phyloP scores from a whole-genome alignment of 1,139 yeast species.

The Nakaseomyces glabratus region DNA sequence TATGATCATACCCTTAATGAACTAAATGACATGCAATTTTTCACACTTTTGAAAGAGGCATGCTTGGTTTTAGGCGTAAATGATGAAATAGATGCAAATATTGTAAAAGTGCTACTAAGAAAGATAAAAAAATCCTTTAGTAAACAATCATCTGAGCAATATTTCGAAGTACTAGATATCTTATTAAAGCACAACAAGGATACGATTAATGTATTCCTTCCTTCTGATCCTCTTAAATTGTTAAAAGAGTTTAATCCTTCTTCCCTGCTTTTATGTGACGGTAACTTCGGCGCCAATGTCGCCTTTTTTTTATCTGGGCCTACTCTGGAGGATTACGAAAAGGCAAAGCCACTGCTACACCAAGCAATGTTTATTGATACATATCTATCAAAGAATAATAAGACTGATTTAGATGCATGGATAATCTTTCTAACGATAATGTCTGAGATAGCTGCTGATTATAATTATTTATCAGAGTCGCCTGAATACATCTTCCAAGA shows the following conservation, averaged over 20 bases:
- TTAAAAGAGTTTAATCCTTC: too few species aligned
- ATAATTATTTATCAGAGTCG: conserved; percentile 25
- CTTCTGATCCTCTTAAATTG: too few species aligned
- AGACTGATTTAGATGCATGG: conserved; percentile 15
- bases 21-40: background rate
- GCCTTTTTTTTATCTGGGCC: too few species aligned
- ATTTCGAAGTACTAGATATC: too few species aligned
- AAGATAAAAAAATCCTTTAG: background rate
- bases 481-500: conserved; percentile 18
- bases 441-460: conserved; percentile 34
- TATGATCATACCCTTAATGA: background rate
- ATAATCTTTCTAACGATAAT: conserved; percentile 28
- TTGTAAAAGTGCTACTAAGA: background rate
- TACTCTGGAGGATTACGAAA: conserved; percentile 13
- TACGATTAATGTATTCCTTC: too few species aligned
- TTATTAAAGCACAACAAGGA: too few species aligned
- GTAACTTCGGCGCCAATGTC: too few species aligned
- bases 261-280: too few species aligned
- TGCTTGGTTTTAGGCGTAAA: background rate
- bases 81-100: background rate
- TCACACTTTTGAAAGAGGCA: background rate
- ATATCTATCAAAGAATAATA: conserved; percentile 14
- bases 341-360: conserved; percentile 16
- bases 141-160: background rate
- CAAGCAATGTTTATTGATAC: conserved; percentile 24